Evolutionary conservation across 306 rosid genomes (phyloP).

Genomic region (Glycine tomentella): DNA sequence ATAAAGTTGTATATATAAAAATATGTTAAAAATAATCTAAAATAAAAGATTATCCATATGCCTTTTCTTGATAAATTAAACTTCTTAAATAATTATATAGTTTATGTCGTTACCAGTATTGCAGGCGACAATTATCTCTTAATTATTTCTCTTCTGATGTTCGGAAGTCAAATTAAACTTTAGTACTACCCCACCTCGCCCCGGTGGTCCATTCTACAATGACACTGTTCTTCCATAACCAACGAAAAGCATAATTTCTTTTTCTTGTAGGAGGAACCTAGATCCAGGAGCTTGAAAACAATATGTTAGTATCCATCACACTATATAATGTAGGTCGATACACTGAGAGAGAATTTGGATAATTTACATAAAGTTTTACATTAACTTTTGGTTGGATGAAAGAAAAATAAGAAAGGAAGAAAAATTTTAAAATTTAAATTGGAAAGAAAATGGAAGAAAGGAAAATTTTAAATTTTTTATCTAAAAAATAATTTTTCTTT

Average conservation of each 20-base stretch:
- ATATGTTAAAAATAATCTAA: neutral
- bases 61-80: neutral
- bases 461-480: too few relatives aligned
- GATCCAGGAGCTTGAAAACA: too few relatives aligned
- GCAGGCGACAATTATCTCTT: slow-evolving; percentile 27
- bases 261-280: neutral
- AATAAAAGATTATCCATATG: neutral
- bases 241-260: neutral
- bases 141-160: neutral
- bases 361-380: too few relatives aligned
- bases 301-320: too few relatives aligned
- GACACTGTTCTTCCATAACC: neutral
- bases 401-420: too few relatives aligned
- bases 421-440: too few relatives aligned
- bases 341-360: too few relatives aligned
- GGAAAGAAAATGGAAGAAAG: too few relatives aligned
- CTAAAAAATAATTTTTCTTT: too few relatives aligned
- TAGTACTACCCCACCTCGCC: neutral
- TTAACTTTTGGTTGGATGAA: too few relatives aligned
- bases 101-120: neutral
- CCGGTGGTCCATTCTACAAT: neutral
- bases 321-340: too few relatives aligned
- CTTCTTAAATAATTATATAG: neutral
- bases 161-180: slow-evolving; percentile 2
- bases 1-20: neutral